These are phyloP conservation scores for Nakazawaea ishiwadae DNA, from an alignment of 805 yeast species.

Conservation along the genomic window DNA sequence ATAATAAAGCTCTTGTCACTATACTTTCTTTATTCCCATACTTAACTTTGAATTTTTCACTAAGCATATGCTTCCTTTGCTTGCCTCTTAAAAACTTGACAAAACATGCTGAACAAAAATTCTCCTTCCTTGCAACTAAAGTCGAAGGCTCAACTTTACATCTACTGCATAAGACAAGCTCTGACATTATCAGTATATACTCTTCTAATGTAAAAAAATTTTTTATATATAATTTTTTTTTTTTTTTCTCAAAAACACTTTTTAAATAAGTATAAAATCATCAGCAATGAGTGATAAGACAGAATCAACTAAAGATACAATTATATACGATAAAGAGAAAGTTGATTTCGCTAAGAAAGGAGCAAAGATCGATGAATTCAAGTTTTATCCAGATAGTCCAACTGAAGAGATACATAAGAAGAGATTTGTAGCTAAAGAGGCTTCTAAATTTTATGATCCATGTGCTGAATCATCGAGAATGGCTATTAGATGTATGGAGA, in stretches of 20 bases:
- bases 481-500: conserved; percentile 78
- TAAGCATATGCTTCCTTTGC: conserved; percentile 73
- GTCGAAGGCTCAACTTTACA: conserved; percentile 42
- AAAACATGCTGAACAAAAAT: conserved; percentile 66
- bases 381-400: conserved; percentile 87
- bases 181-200: not conserved
- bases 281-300: too few species aligned
- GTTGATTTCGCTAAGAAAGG: conserved; percentile 56
- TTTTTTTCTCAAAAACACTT: not conserved
- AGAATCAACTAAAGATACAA: too few species aligned
- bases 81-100: conserved; percentile 69
- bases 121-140: conserved; percentile 55
- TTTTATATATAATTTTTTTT: conserved; percentile 10
- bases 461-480: conserved; percentile 87
- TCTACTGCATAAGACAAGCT: conserved; percentile 34
- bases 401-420: conserved; percentile 63
- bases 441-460: conserved; percentile 87
- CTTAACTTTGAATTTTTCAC: conserved; percentile 68
- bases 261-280: too few species aligned
- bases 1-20: conserved; percentile 39
- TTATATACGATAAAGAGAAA: conserved; percentile 28
- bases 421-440: conserved; percentile 57
- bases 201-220: not conserved
- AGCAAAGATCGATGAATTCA: conserved; percentile 40
- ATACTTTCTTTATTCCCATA: conserved; percentile 37